Percentiles rank a stretch among this genome's conserved stretches.
These are phyloP conservation scores for Irpex sp. DNA, from an alignment of 1,284 basidiomycete species.

Conservation along the genomic window DNA sequence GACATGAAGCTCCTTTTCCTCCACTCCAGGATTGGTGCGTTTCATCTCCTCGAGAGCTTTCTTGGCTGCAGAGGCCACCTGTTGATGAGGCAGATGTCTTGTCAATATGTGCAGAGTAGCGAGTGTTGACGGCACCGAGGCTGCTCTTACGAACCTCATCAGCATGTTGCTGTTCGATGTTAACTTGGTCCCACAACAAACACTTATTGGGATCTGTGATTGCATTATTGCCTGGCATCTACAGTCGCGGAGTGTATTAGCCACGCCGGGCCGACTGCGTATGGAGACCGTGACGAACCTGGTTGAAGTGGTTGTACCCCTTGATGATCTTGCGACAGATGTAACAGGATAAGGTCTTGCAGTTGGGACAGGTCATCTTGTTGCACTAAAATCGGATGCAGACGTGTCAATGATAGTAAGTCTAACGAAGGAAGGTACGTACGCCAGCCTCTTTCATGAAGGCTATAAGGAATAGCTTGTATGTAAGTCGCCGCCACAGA, in stretches of 20 bases:
- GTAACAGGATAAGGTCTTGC: conserved; percentile 72
- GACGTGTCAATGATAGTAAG: neutral
- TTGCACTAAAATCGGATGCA: conserved; percentile 53
- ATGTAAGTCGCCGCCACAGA: conserved; percentile 11
- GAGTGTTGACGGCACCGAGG: conserved; percentile 7
- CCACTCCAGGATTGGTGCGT: conserved; percentile 50
- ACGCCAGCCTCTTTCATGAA: conserved; percentile 76
- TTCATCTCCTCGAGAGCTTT: conserved; percentile 58
- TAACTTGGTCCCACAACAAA: conserved; percentile 60
- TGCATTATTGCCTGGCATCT: neutral
- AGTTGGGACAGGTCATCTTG: conserved; percentile 75
- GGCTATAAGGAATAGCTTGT: conserved; percentile 34
- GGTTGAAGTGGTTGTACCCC: conserved; percentile 79
- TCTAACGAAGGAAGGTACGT: conserved; percentile 24
- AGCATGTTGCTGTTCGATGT: conserved; percentile 50
- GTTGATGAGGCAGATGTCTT: conserved; percentile 2
- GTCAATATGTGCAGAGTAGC: neutral
- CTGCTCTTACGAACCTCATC: conserved; percentile 47
- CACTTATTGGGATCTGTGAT: conserved; percentile 46
- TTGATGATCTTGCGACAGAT: conserved; percentile 66
- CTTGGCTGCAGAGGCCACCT: conserved; percentile 72
- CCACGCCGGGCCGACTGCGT: neutral
- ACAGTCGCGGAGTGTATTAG: conserved; percentile 21
- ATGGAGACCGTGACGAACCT: conserved; percentile 38
- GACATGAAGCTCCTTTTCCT: conserved; percentile 50